These are phyloP conservation scores for Lupinus albus DNA, from an alignment of 306 rosid genomes.

Conservation along the genomic window DNA sequence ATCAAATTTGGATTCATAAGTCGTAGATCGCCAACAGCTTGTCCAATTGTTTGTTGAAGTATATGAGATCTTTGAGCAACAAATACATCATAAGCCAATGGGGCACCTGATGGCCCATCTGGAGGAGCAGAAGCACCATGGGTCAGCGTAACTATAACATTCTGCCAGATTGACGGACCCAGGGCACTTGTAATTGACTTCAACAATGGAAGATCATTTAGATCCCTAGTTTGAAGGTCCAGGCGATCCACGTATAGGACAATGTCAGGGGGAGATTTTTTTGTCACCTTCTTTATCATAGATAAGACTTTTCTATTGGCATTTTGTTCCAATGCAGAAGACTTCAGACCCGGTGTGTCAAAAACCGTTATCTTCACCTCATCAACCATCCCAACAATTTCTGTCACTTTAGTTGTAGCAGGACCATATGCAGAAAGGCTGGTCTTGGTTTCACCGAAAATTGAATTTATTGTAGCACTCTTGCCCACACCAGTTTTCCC, in stretches of 20 bases:
- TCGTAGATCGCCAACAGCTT: conserved; percentile 91
- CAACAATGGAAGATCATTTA: conserved; percentile 81
- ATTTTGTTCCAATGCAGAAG: conserved; percentile 77
- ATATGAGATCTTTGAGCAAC: conserved; percentile 93
- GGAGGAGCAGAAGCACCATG: conserved; percentile 98
- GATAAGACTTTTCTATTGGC: conserved; percentile 69
- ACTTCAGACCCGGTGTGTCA: conserved; percentile 90
- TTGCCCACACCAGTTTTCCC: conserved; percentile 96
- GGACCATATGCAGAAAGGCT: conserved; percentile 78
- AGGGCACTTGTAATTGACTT: conserved; percentile 65
- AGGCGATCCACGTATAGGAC: conserved; percentile 92
- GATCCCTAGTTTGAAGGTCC: conserved; percentile 88
- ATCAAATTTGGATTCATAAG: conserved; percentile 77
- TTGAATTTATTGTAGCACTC: conserved; percentile 96
- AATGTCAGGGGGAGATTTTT: conserved; percentile 81
- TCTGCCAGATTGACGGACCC: conserved; percentile 84
- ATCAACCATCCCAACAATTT: conserved; percentile 80
- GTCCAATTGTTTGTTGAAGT: conserved; percentile 92
- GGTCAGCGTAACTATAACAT: conserved; percentile 76
- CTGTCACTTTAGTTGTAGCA: conserved; percentile 72
- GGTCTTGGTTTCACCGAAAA: conserved; percentile 83
- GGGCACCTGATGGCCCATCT: conserved; percentile 92
- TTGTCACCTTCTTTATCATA: conserved; percentile 68
- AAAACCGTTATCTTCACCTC: conserved; percentile 81
- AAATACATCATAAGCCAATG: conserved; percentile 84